Evolutionary conservation across 192 early-diverging fungal species (phyloP).

Genomic region (Thamnidium elegans): DNA sequence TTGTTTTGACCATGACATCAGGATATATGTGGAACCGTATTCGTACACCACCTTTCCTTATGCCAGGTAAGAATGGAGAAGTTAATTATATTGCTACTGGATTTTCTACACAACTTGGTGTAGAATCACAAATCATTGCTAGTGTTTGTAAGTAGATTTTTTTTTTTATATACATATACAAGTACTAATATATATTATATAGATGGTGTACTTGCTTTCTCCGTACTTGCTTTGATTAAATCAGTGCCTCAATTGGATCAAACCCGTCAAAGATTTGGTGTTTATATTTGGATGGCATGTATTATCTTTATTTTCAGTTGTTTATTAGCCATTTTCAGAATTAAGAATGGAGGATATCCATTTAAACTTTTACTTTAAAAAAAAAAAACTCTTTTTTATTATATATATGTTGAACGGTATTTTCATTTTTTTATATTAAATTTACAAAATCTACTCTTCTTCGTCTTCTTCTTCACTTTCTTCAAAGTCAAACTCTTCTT

Average conservation of each 20-base stretch:
- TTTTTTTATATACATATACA: neutral
- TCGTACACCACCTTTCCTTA: slow-evolving; percentile 66
- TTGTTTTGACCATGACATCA: slow-evolving; percentile 68
- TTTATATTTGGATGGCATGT: slow-evolving; percentile 57
- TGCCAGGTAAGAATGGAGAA: slow-evolving; percentile 46
- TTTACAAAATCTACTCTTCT: slow-evolving; percentile 13
- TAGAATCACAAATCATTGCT: slow-evolving; percentile 73
- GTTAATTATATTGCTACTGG: slow-evolving; percentile 59
- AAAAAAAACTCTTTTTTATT: neutral
- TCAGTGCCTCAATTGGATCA: slow-evolving; percentile 55
- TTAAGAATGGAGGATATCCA: slow-evolving; percentile 74
- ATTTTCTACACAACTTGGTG: slow-evolving; percentile 66
- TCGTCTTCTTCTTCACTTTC: slow-evolving; percentile 47
- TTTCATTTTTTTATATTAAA: neutral
- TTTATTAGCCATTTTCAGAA: slow-evolving; percentile 61
- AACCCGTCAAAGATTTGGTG: slow-evolving; percentile 49
- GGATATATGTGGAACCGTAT: slow-evolving; percentile 89
- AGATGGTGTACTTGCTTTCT: slow-evolving; percentile 61
- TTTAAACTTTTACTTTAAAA: slow-evolving; percentile 52
- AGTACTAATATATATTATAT: neutral
- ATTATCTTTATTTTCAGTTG: slow-evolving; percentile 67
- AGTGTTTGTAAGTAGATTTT: slow-evolving; percentile 58
- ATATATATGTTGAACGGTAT: neutral
- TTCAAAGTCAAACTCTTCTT: slow-evolving; percentile 41
- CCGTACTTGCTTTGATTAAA: slow-evolving; percentile 50